These are phyloP conservation scores for Odonthalia washingtoniensis DNA, from an alignment of 31 red algal genomes.

Conservation along the genomic window DNA sequence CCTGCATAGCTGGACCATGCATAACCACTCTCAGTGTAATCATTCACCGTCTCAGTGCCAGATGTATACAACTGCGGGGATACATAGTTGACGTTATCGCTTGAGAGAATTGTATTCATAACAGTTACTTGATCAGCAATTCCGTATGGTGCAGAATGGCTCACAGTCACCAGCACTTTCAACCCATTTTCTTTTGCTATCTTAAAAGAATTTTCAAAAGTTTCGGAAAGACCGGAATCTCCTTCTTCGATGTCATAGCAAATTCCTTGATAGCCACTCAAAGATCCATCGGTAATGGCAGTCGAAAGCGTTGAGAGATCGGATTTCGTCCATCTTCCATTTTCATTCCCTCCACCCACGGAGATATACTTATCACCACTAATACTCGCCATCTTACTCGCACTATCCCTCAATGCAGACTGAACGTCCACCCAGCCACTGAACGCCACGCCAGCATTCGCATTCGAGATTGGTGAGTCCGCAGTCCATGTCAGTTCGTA, in stretches of 20 bases:
- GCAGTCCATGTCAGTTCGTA: background rate
- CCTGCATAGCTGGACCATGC: background rate
- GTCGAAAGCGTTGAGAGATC: background rate
- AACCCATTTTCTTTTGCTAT: constrained; percentile 21
- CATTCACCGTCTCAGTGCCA: background rate
- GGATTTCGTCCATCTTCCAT: constrained; percentile 5
- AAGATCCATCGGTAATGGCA: constrained; percentile 17
- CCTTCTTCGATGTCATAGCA: constrained; percentile 55
- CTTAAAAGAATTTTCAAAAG: constrained; percentile 8
- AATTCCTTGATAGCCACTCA: constrained; percentile 30
- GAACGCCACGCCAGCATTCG: constrained; percentile 38
- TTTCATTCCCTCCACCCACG: constrained; percentile 45
- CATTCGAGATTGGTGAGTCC: background rate
- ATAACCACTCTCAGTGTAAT: background rate
- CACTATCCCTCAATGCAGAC: constrained; percentile 1
- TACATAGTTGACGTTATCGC: constrained; percentile 21
- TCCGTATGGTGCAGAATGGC: constrained; percentile 42
- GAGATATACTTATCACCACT: constrained; percentile 28
- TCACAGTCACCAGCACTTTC: constrained; percentile 23
- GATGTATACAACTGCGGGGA: constrained; percentile 39
- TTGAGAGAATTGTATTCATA: constrained; percentile 23
- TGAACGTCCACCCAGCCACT: constrained; percentile 24
- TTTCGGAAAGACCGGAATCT: background rate
- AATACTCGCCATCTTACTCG: background rate
- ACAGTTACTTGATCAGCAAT: constrained; percentile 1